phyloP scores from a whole-genome alignment of 345 rosid genomes.

The Syzygium oleosum region DNA sequence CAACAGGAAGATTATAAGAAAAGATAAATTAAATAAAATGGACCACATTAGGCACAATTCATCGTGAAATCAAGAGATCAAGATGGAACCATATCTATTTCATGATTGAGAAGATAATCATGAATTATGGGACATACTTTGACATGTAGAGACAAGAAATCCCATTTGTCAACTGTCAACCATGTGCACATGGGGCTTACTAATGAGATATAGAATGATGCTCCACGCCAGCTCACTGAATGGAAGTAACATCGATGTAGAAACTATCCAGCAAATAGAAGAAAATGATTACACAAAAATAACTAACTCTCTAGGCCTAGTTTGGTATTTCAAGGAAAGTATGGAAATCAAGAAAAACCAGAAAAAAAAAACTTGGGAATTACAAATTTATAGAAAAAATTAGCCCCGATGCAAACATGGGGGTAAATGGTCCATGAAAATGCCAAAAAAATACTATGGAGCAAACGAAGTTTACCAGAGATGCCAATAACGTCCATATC shows the following conservation, averaged over 20 bases:
- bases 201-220: not conserved
- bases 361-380: not conserved
- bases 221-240: not conserved
- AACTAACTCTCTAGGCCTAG: not conserved
- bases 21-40: not conserved
- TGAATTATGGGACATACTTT: not conserved
- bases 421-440: not conserved
- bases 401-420: not conserved
- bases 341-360: not conserved
- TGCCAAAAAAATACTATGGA: not conserved
- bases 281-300: not conserved
- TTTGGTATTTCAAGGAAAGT: not conserved
- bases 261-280: not conserved
- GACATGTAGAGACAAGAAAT: not conserved
- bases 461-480: constrained; percentile 34
- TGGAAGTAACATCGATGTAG: not conserved
- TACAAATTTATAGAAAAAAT: not conserved
- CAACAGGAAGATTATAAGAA: not conserved
- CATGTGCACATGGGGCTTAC: not conserved
- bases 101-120: not conserved
- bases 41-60: not conserved
- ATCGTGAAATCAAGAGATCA: not conserved
- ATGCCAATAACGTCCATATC: constrained; percentile 78
- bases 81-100: not conserved
- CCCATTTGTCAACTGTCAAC: not conserved